A percentile compares a stretch with the other conserved stretches of the same genome.
These are phyloP conservation scores for Sporothrix curviconia DNA, from an alignment of 2,329 filamentous ascomycete species.

Conservation along the genomic window DNA sequence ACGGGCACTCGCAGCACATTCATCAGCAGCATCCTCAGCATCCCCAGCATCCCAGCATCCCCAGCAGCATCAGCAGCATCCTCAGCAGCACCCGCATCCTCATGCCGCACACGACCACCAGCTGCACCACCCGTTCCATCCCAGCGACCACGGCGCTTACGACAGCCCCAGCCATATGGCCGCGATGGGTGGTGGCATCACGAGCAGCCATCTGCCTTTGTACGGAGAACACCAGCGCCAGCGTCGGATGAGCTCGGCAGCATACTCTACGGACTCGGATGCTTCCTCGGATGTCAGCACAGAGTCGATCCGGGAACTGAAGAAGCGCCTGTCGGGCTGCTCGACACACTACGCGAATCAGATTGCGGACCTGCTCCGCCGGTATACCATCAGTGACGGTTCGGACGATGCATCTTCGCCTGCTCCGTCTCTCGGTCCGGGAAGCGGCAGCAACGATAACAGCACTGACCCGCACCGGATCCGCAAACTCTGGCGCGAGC, in stretches of 20 bases:
- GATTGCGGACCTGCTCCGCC: conserved; percentile 21
- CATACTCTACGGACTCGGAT: conserved; percentile 18
- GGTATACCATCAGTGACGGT: conserved; percentile 22
- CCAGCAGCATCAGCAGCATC: conserved; percentile 8
- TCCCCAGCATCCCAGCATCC: background rate
- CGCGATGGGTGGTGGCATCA: background rate
- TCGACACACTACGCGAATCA: conserved; percentile 25
- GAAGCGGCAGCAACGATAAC: conserved; percentile 1
- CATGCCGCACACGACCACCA: conserved; percentile 3
- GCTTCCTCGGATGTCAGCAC: conserved; percentile 22
- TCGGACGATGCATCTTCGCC: conserved; percentile 17
- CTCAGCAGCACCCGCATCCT: no score
- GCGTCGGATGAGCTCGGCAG: conserved; percentile 16
- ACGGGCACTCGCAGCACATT: conserved; percentile 2
- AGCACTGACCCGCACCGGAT: conserved; percentile 15
- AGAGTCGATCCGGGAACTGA: conserved; percentile 27
- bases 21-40: background rate
- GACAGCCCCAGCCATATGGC: background rate
- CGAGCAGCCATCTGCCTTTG: conserved; percentile 14
- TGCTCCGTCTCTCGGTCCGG: background rate
- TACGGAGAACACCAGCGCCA: conserved; percentile 12
- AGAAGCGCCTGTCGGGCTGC: conserved; percentile 30
- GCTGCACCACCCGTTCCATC: conserved; percentile 8
- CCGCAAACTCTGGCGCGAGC: conserved; percentile 15
- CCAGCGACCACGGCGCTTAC: conserved; percentile 5